Percentiles rank a stretch among this genome's conserved stretches.
These are phyloP conservation scores for Glycyrrhiza uralensis DNA, from an alignment of 306 rosid genomes.

Conservation along the genomic window DNA sequence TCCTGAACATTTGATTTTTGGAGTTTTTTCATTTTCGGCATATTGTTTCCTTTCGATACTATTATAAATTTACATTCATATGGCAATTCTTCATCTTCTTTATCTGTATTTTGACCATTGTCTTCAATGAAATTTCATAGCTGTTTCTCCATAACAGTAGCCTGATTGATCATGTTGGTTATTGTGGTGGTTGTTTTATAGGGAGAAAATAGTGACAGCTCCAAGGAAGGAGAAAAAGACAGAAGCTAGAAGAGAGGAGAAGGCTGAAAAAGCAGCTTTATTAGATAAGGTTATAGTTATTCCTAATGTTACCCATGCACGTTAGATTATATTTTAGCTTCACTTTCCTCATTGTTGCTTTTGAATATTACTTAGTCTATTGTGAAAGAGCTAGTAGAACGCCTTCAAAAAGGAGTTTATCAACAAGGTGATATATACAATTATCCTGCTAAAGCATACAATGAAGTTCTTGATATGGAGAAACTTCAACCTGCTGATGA, in stretches of 20 bases:
- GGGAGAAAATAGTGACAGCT: slow-evolving; percentile 82
- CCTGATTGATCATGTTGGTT: slow-evolving; percentile 9
- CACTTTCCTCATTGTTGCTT: slow-evolving; percentile 19
- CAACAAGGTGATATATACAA: slow-evolving; percentile 55
- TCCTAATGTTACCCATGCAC: slow-evolving; percentile 1
- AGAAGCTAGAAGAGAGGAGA: slow-evolving; percentile 83
- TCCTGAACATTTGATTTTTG: neutral
- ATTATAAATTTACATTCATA: neutral
- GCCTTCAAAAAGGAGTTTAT: slow-evolving; percentile 60
- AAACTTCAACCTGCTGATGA: slow-evolving; percentile 38
- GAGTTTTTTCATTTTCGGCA: neutral
- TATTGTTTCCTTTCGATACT: neutral
- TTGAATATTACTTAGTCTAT: slow-evolving; percentile 50
- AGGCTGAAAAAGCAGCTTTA: slow-evolving; percentile 74
- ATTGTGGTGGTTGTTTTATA: slow-evolving; percentile 18
- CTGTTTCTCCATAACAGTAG: neutral
- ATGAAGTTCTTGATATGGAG: slow-evolving; percentile 48
- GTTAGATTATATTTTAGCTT: slow-evolving; percentile 4
- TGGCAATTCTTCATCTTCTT: slow-evolving; percentile 1
- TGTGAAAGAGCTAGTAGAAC: slow-evolving; percentile 72
- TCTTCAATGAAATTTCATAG: neutral
- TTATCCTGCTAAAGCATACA: slow-evolving; percentile 48
- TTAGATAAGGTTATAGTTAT: slow-evolving; percentile 58
- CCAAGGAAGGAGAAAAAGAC: slow-evolving; percentile 87
- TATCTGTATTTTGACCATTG: slow-evolving; percentile 6